Percentiles rank a stretch among this genome's conserved stretches.
Evolutionary conservation across 768 basidiomycete species (phyloP).

Genomic region (Leccinum boreale): DNA sequence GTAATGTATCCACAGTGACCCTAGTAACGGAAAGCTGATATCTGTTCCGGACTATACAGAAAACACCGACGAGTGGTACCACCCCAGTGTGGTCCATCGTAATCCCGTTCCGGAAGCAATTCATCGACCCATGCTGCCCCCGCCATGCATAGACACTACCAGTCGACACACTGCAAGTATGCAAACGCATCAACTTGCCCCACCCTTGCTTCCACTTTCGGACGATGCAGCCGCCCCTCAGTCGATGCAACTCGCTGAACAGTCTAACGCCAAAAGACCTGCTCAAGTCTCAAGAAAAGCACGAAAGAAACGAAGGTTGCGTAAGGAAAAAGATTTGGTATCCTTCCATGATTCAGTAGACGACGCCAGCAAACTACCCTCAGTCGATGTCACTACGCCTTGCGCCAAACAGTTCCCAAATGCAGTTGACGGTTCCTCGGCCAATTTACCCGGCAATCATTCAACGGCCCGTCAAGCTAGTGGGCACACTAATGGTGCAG

Average conservation of each 20-base stretch:
- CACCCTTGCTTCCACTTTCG: neutral
- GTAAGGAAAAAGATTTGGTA: constrained; percentile 4
- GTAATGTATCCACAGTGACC: constrained; percentile 21
- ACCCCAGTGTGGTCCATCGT: constrained; percentile 4
- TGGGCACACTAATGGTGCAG: neutral
- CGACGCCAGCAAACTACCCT: neutral
- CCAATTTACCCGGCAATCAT: neutral
- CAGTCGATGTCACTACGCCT: neutral
- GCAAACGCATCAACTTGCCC: neutral
- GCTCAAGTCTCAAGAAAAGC: constrained; percentile 4
- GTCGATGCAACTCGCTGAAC: neutral
- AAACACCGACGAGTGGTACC: constrained; percentile 27
- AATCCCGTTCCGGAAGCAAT: neutral
- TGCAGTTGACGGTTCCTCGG: neutral
- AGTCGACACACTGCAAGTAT: neutral
- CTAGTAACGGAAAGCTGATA: neutral
- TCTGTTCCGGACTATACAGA: constrained; percentile 4
- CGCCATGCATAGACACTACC: neutral
- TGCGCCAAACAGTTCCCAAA: constrained; percentile 2
- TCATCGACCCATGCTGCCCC: neutral
- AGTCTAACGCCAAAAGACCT: neutral
- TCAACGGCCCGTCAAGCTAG: neutral
- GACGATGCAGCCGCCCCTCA: neutral
- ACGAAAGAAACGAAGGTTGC: constrained; percentile 17
- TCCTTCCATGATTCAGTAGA: neutral